These are phyloP conservation scores for Coccomyxa sp. DNA, from an alignment of 139 green algal species.

Conservation along the genomic window DNA sequence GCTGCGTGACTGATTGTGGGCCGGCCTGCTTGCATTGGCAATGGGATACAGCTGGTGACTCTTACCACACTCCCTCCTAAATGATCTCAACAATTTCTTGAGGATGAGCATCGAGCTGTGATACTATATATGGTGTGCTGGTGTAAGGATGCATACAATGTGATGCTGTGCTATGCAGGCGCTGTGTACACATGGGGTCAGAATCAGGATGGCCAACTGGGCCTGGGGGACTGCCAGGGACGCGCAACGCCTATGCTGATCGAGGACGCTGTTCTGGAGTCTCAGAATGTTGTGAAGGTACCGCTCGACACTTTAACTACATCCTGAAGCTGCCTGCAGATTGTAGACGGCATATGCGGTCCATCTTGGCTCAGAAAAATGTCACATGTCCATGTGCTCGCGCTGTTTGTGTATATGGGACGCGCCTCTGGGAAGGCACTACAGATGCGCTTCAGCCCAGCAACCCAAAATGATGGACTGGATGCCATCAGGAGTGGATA, in stretches of 20 bases:
- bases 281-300: conserved; percentile 27
- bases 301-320: too few relatives aligned
- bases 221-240: conserved; percentile 13
- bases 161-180: neutral
- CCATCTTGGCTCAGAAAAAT: too few relatives aligned
- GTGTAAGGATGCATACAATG: neutral
- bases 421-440: too few relatives aligned
- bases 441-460: too few relatives aligned
- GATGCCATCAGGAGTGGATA: neutral
- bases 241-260: conserved; percentile 23
- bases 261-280: conserved; percentile 12
- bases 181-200: conserved; percentile 48
- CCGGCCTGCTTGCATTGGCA: too few relatives aligned
- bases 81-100: neutral
- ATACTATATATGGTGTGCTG: neutral
- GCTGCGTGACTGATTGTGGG: neutral
- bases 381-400: neutral
- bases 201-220: conserved; percentile 52
- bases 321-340: too few relatives aligned
- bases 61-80: neutral
- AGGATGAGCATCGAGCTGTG: neutral
- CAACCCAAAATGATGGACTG: neutral
- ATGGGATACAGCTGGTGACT: neutral
- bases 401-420: neutral
- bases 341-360: too few relatives aligned